A percentile compares a stretch with the other conserved stretches of the same genome.
These are phyloP conservation scores for Naganishia liquefaciens DNA, from an alignment of 1,284 basidiomycete genomes.

Conservation along the genomic window DNA sequence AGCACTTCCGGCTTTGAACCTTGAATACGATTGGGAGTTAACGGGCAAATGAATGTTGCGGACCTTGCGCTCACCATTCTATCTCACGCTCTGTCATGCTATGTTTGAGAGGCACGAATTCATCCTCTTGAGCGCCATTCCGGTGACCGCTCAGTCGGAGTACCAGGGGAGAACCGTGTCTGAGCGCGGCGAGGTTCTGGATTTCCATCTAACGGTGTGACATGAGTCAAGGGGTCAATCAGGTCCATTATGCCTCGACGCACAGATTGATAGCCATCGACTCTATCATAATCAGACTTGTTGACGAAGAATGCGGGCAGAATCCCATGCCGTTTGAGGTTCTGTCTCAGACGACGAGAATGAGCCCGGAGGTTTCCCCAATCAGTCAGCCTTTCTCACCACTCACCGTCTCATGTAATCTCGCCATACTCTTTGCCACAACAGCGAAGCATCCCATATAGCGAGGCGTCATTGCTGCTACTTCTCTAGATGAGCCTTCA, in stretches of 20 bases:
- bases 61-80: slow-evolving; percentile 1
- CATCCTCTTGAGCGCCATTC: neutral
- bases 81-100: slow-evolving; percentile 18
- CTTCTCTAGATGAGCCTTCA: slow-evolving; percentile 52
- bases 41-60: neutral
- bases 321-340: slow-evolving; percentile 25
- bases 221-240: neutral
- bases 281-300: slow-evolving; percentile 7
- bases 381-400: neutral
- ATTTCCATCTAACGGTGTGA: neutral
- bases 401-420: slow-evolving; percentile 48
- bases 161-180: slow-evolving; percentile 5
- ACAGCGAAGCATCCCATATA: slow-evolving; percentile 51
- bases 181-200: neutral
- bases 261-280: neutral
- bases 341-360: neutral
- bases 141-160: neutral
- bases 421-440: slow-evolving; percentile 50
- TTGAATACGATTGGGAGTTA: neutral
- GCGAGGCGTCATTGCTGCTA: slow-evolving; percentile 51
- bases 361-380: neutral
- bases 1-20: slow-evolving; percentile 27
- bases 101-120: slow-evolving; percentile 9
- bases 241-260: neutral
- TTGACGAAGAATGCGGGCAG: slow-evolving; percentile 1